Evolutionary conservation across 768 basidiomycete genomes (phyloP).

Genomic region (Rhodocollybia butyracea): DNA sequence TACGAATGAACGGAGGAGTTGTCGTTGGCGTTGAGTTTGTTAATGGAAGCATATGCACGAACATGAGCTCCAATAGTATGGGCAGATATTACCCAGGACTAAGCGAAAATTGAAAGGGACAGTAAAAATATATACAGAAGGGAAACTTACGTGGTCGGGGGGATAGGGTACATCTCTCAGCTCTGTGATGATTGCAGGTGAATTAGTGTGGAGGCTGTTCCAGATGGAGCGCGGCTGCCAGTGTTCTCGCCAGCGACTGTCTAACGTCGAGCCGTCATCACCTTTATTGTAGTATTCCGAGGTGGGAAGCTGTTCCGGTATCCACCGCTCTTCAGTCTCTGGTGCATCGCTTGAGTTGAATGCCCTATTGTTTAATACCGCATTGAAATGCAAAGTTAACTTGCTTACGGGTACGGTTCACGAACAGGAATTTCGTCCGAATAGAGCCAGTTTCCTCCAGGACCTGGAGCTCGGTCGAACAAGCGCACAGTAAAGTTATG

Average conservation of each 20-base stretch:
- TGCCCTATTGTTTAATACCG: background rate
- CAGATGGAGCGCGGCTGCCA: constrained; percentile 18
- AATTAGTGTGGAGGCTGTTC: constrained; percentile 14
- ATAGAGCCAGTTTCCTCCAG: constrained; percentile 20
- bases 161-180: constrained; percentile 17
- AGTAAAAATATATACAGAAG: background rate
- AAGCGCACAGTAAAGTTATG: constrained; percentile 14
- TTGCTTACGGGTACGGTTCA: constrained; percentile 18
- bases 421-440: constrained; percentile 14
- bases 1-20: constrained; percentile 20
- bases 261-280: constrained; percentile 10
- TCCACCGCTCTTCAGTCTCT: background rate
- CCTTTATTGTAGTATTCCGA: constrained; percentile 15
- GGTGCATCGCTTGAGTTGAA: constrained; percentile 4
- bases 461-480: constrained; percentile 17
- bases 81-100: constrained; percentile 19
- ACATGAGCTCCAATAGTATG: constrained; percentile 24
- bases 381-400: background rate
- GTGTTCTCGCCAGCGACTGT: constrained; percentile 16
- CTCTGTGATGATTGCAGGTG: constrained; percentile 19
- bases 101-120: background rate
- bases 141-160: constrained; percentile 12
- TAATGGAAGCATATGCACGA: constrained; percentile 27
- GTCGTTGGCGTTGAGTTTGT: constrained; percentile 29
- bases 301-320: constrained; percentile 9